Base-by-base conservation (phyloP, 2,329 filamentous ascomycete genomes). In the Phialophora chinensis region DNA sequence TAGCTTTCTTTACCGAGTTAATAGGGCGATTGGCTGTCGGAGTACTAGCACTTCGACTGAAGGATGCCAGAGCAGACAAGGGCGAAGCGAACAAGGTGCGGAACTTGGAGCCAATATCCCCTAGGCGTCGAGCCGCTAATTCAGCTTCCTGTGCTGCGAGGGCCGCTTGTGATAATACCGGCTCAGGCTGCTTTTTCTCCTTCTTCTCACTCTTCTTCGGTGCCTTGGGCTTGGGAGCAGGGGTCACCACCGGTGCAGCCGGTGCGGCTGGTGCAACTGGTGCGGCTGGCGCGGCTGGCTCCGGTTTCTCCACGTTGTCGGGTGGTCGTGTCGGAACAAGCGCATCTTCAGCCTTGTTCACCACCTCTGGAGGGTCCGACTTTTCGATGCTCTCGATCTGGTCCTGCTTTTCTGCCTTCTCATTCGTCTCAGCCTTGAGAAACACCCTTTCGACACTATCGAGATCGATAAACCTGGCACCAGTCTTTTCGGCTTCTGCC, bases 181-280 rank as follows among this genome's bases (percentile, higher is more conserved):
- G 63, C 23, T 69, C 69, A n/a, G 64, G 60, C 71, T 81, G 73
- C 63, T 85, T 82, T 62, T 87, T 77, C 74, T 87, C 88, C 77
- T 87, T 88, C 42, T 86, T 82, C 69, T 87, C 86, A 71, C 86
- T 86, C 66, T 87, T 77, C 72, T 85, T 85, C 82, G 44, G 42
- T 6, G 62, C 10, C 59, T 70, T 71, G 56, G 65, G 49, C 58
- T 67, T 69, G 8, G 68, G 35, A 20, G 33, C 47, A 23, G 66
- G 60, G 4, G 68, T 64, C 14, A 53, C 49, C n/a, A 52, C 56
- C 17, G 56, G 53, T 14, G 63, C 29, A 20, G 53, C 27, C 4
- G 56, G 25, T 23, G 42, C 20, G 42, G 57, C 35, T 31, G 55
- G 53, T 14, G 66, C 29, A 12, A 42, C 33, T 3, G 56, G 23